Evolutionary conservation across 495 filamentous ascomycete genomes (phyloP), one percentile per base, ranked within the genome.

Genomic region (Talaromyces stipitatus): DNA sequence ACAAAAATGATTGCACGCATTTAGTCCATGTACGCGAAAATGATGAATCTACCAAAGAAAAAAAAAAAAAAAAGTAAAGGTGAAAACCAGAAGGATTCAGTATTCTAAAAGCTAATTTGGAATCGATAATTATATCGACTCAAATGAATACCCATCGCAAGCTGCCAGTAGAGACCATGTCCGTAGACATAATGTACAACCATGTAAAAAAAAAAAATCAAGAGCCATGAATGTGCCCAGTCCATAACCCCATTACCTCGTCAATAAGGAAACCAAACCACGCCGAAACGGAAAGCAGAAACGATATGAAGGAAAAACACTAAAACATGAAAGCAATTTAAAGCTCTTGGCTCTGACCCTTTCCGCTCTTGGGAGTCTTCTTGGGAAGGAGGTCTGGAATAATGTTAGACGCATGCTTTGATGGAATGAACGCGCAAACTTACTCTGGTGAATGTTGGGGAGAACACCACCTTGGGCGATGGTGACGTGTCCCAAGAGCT

Each of bases 391-490:
- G 89, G 77, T 97, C 91, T 96, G 66, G 26, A 66, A 27, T 27
- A 10, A 59, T 4, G 71, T 89, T 75, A 86, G 82, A 59, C 41
- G 26, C 50, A 4, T 6, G 22, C 2, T 10, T 28, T 8, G 3
- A 11, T 22, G 41, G 24, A 20, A 20, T 52, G 26, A 32, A 16
- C 51, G n/a, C 41, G 43, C 20, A 2, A 11, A 83, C 91, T 62
- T 82, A 96, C 91, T 97, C 76, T 95, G 90, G 82, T 97, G 91
- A 62, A 96, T 95, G 84, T 96, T 96, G 72, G 94, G 94, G 55
- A 98, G 83, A 62, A 98, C 94, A 96, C 94, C 94, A 80, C 94
- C 94, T 78, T 97, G 94, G 68, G 94, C 94, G 67, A 98, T 98
- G 71, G 94, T 98, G 78, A 97, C 94, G 71, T 97, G 94, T 57